A percentile compares a stretch with the other conserved stretches of the same genome.
Evolutionary conservation across 1,284 basidiomycete genomes (phyloP).

Genomic region (Papiliotrema laurentii): DNA sequence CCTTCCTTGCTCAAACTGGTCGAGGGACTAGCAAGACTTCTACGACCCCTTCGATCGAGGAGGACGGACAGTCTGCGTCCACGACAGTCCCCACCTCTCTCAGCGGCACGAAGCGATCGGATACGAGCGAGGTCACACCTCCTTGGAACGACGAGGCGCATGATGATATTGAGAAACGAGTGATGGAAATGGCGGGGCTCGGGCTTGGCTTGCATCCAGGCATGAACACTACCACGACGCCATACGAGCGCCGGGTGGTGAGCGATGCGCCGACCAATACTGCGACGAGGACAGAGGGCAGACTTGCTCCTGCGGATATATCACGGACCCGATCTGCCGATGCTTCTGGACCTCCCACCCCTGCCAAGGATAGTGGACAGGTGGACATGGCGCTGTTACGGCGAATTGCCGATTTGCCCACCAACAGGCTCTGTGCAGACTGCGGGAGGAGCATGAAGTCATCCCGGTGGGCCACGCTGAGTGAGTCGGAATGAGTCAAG

Average conservation of each 20-base stretch:
- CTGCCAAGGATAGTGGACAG: slow-evolving; percentile 4
- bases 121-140: slow-evolving; percentile 3
- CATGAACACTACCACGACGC: neutral
- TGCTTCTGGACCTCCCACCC: neutral
- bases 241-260: neutral
- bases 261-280: neutral
- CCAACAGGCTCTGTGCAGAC: slow-evolving; percentile 50
- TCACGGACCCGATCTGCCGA: slow-evolving; percentile 15
- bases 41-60: neutral
- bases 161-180: slow-evolving; percentile 38
- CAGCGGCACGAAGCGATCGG: neutral
- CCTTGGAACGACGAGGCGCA: slow-evolving; percentile 16
- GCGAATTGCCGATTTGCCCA: slow-evolving; percentile 36
- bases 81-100: neutral
- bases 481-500: slow-evolving; percentile 19
- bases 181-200: slow-evolving; percentile 41
- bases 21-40: neutral
- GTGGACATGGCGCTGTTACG: slow-evolving; percentile 40
- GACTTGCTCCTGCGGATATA: slow-evolving; percentile 9
- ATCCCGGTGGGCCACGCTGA: slow-evolving; percentile 46
- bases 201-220: slow-evolving; percentile 11
- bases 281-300: neutral
- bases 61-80: neutral
- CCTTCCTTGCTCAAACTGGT: slow-evolving; percentile 11
- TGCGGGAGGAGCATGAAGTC: slow-evolving; percentile 45